phyloP scores from a whole-genome alignment of 768 basidiomycete species.

The Russula olivacea region DNA sequence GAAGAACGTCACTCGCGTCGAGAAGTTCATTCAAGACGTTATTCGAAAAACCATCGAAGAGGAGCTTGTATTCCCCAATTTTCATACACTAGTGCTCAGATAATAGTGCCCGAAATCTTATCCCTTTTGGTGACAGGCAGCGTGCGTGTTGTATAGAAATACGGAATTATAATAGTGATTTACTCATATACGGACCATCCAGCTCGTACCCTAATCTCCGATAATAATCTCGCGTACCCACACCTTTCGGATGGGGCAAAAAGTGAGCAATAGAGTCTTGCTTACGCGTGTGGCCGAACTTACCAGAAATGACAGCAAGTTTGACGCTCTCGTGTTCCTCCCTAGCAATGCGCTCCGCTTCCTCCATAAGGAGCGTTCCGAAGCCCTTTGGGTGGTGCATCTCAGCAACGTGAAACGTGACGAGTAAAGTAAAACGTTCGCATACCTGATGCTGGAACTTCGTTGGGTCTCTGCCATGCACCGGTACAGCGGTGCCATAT shows the following conservation, averaged over 20 bases:
- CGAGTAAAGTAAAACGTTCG: neutral
- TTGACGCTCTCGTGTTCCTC: conserved; percentile 97
- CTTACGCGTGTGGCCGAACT: conserved; percentile 26
- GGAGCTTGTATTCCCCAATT: conserved; percentile 94
- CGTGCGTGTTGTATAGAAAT: conserved; percentile 3
- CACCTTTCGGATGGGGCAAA: conserved; percentile 44
- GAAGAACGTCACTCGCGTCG: conserved; percentile 92
- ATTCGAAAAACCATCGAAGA: conserved; percentile 93
- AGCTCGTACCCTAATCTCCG: conserved; percentile 88
- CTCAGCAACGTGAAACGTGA: neutral
- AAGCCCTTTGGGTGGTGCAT: conserved; percentile 63
- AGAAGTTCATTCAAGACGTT: conserved; percentile 92
- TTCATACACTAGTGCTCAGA: conserved; percentile 56
- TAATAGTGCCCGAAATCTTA: neutral
- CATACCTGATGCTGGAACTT: conserved; percentile 92
- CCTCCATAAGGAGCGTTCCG: conserved; percentile 96
- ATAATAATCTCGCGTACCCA: conserved; percentile 97
- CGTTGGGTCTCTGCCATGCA: conserved; percentile 95
- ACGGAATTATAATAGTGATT: conserved; percentile 41
- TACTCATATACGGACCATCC: conserved; percentile 98
- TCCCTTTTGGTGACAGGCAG: neutral
- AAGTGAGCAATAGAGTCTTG: neutral
- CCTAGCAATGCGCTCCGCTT: conserved; percentile 94
- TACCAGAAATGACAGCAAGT: conserved; percentile 94
- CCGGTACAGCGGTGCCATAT: conserved; percentile 96